Evolutionary conservation across 192 early-diverging fungal genomes (phyloP), one percentile per base, ranked within the genome.

Genomic region (Linnemannia hyalina): DNA sequence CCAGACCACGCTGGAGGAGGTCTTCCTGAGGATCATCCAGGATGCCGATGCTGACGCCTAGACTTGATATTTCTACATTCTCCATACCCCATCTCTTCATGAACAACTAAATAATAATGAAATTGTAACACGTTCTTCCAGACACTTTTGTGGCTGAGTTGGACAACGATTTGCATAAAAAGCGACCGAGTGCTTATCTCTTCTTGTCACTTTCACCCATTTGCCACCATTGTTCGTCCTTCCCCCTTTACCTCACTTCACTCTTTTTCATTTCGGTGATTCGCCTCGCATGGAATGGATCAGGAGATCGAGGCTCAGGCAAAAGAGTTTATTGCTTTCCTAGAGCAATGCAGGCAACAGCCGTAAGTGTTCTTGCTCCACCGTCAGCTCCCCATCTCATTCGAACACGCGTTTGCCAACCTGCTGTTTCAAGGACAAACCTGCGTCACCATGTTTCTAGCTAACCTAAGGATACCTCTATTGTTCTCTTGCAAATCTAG

Each of bases 1-100:
- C 26, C 92, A 95, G 82, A 94, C 94, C 9, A 91, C 88, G 20
- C 79, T 96, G 47, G 95, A 96, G 80, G 94, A 95, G 80, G 94
- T 96, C 29, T 96, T 96, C 84, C 88, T 96, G 76, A 89, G 89
- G 38, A 87, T 94, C 35, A 90, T 93, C 57, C 82, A 80, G 69
- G 90, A 91, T 23, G 78, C 78, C n/a, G 88, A 91, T 77, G 90
- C 88, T n/a, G 88, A 91, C 36, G 84, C 77, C 1, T 70, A 86
- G 44, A 32, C 26, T 2, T 35, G 60, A 65, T 65, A 65, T 32
- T 29, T 63, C 11, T 40, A n/a, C 69, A 13, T 8, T 73, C 7
- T 26, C 20, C 70, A 44, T 42, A 26, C 70, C n/a, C 71, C 13
- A 16, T 11, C 38, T 4, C 23, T 23, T 38, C 52, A 55, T 26